Conservation (phyloP, 1,139 yeast species). For the Candida buenavistaensis region DNA sequence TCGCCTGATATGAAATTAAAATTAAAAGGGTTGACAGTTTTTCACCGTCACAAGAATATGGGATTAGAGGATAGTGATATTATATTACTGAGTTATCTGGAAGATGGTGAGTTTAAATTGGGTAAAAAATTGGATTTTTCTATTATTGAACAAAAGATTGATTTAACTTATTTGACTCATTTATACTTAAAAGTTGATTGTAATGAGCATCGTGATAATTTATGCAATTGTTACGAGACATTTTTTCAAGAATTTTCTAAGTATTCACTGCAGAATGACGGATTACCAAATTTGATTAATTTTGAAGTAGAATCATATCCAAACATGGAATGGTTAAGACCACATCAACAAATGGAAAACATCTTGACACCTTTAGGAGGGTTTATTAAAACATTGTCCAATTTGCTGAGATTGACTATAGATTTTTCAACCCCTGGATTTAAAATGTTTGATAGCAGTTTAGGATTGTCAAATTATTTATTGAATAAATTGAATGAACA, state of each 20-base stretch:
- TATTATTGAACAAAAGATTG: slow-evolving; percentile 25
- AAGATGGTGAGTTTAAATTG: slow-evolving; percentile 14
- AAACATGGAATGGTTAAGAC: slow-evolving; percentile 40
- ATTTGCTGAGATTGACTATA: slow-evolving; percentile 25
- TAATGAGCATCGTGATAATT: slow-evolving; percentile 23
- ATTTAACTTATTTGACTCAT: slow-evolving; percentile 23
- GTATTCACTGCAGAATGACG: slow-evolving; percentile 22
- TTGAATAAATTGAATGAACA: slow-evolving; percentile 37
- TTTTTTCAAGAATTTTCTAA: slow-evolving; percentile 30
- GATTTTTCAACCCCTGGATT: slow-evolving; percentile 42
- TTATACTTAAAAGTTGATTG: slow-evolving; percentile 37
- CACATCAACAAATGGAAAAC: slow-evolving; percentile 35
- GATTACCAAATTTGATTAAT: slow-evolving; percentile 32
- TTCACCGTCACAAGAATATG: slow-evolving; percentile 34
- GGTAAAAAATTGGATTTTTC: slow-evolving; percentile 21
- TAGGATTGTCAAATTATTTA: slow-evolving; percentile 30
- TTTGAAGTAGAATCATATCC: slow-evolving; percentile 38
- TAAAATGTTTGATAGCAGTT: slow-evolving; percentile 38
- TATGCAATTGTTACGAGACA: slow-evolving; percentile 32
- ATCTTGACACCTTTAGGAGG: slow-evolving; percentile 34
- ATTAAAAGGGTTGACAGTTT: slow-evolving; percentile 31
- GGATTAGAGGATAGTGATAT: not conserved
- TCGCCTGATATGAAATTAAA: slow-evolving; percentile 24
- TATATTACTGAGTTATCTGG: not conserved
- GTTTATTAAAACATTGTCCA: slow-evolving; percentile 26